Evolutionary conservation across 2,329 filamentous ascomycete genomes (phyloP).

Genomic region (Colletotrichum orbiculare): DNA sequence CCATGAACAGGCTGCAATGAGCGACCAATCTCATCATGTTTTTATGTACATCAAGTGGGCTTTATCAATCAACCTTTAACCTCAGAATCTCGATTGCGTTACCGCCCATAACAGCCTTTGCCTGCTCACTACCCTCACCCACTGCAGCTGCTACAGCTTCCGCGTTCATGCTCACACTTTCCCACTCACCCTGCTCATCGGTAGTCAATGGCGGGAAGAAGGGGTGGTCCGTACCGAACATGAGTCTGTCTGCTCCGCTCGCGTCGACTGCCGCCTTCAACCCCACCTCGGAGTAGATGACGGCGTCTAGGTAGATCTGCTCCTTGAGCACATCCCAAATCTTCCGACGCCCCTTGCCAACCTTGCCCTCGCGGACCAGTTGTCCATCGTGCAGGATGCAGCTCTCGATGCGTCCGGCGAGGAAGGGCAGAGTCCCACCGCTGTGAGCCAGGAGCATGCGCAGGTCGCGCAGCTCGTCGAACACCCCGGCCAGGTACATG

Average conservation of each 20-base stretch:
- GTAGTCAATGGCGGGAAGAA: slow-evolving; percentile 82
- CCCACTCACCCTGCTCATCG: slow-evolving; percentile 74
- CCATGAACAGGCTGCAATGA: background rate
- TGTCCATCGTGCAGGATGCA: slow-evolving; percentile 87
- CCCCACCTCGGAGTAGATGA: slow-evolving; percentile 82
- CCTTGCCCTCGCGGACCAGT: slow-evolving; percentile 72
- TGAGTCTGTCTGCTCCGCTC: slow-evolving; percentile 73
- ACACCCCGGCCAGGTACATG: slow-evolving; percentile 89
- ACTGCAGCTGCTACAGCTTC: slow-evolving; percentile 66
- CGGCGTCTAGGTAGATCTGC: slow-evolving; percentile 90
- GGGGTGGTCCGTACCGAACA: slow-evolving; percentile 87
- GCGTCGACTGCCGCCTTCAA: slow-evolving; percentile 75
- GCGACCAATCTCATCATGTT: background rate
- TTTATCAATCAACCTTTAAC: slow-evolving; percentile 24
- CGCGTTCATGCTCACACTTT: slow-evolving; percentile 69
- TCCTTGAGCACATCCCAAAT: slow-evolving; percentile 69
- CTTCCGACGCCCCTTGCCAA: slow-evolving; percentile 58
- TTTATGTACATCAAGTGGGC: background rate
- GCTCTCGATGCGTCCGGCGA: slow-evolving; percentile 89
- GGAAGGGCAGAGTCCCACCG: slow-evolving; percentile 87
- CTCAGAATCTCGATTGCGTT: slow-evolving; percentile 67
- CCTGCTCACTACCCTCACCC: slow-evolving; percentile 55
- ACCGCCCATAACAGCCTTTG: slow-evolving; percentile 66
- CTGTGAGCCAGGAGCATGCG: slow-evolving; percentile 86
- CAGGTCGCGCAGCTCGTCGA: slow-evolving; percentile 77